phyloP scores from a whole-genome alignment of 768 basidiomycete genomes.

The Amanita exitialis region DNA sequence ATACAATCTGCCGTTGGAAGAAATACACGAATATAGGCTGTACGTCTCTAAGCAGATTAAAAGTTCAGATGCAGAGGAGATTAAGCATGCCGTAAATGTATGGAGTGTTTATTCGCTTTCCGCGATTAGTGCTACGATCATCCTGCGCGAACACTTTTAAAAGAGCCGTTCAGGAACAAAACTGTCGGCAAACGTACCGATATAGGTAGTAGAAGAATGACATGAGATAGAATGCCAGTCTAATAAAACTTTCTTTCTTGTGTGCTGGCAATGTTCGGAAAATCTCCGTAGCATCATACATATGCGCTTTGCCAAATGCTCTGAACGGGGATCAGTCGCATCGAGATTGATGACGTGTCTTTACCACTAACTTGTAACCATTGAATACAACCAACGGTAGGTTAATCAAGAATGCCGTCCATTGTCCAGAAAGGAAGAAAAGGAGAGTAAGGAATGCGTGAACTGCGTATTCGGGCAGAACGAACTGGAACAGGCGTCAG shows the following conservation, averaged over 20 bases:
- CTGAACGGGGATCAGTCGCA: conserved; percentile 26
- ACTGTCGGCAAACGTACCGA: conserved; percentile 39
- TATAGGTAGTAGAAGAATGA: conserved; percentile 92
- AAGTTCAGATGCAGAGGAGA: conserved; percentile 1
- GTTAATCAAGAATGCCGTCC: conserved; percentile 87
- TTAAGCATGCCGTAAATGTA: background rate
- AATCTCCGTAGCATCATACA: conserved; percentile 99
- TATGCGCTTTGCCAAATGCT: conserved; percentile 88
- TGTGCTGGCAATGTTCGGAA: conserved; percentile 90
- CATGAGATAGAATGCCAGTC: conserved; percentile 87
- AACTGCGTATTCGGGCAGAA: conserved; percentile 90
- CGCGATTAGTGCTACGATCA: conserved; percentile 82
- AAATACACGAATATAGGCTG: conserved; percentile 3
- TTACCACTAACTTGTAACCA: conserved; percentile 75
- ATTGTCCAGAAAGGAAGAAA: conserved; percentile 95
- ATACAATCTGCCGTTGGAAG: background rate
- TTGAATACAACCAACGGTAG: conserved; percentile 84
- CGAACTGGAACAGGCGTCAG: conserved; percentile 50
- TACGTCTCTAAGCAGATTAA: background rate
- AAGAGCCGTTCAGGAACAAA: background rate
- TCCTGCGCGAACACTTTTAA: conserved; percentile 32
- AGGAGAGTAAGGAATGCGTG: conserved; percentile 86
- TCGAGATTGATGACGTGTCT: conserved; percentile 3
- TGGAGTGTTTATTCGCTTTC: conserved; percentile 49
- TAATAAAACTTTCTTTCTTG: conserved; percentile 95